phyloP scores from a whole-genome alignment of 148 eudicot species.

The Vaccinium vitisidaea region DNA sequence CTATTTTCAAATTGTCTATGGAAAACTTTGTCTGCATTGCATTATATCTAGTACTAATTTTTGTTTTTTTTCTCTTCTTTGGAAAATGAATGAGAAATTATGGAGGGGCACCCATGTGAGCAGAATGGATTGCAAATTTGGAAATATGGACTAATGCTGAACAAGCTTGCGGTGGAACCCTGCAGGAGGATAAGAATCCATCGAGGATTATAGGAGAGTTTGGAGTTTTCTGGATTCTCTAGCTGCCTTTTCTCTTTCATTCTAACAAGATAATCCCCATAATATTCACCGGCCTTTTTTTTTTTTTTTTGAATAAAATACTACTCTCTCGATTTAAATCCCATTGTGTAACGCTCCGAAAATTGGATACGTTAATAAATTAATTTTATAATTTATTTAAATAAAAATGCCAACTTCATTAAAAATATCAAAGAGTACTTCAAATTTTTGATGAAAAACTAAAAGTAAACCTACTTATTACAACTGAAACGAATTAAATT shows the following conservation, averaged over 20 bases:
- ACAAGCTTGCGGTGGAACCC: constrained; percentile 11
- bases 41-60: not conserved
- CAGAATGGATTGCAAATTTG: constrained; percentile 10
- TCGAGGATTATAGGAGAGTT: not conserved
- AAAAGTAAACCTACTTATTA: too few relatives aligned
- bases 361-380: too few relatives aligned
- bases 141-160: not conserved
- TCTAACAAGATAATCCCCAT: not conserved
- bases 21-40: too few relatives aligned
- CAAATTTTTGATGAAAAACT: too few relatives aligned
- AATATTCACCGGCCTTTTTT: too few relatives aligned
- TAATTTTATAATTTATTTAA: too few relatives aligned
- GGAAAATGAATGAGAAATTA: not conserved
- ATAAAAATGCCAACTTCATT: too few relatives aligned
- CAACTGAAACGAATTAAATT: too few relatives aligned
- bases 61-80: too few relatives aligned
- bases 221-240: constrained; percentile 18
- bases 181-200: constrained; percentile 18
- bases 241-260: constrained; percentile 9
- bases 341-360: too few relatives aligned
- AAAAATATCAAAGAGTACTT: too few relatives aligned
- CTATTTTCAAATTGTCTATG: not conserved
- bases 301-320: too few relatives aligned
- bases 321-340: not conserved
- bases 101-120: constrained; percentile 18